Evolutionary conservation across 768 basidiomycete genomes (phyloP).

Genomic region (Mycena albidolilacea): DNA sequence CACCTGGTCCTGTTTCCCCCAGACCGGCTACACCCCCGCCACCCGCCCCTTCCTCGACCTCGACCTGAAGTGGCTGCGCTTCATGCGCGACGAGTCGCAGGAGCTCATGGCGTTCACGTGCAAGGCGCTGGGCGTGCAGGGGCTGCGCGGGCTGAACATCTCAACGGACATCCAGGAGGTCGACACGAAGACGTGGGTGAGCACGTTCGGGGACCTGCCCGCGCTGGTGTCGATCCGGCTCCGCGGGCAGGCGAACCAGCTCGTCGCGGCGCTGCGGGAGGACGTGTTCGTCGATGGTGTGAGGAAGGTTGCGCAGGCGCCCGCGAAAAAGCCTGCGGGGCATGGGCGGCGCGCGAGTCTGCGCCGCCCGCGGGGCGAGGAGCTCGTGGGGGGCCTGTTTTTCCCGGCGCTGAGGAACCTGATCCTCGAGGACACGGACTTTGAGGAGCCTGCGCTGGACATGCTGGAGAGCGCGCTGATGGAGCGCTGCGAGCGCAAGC

Average conservation of each 20-base stretch:
- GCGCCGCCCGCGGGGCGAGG: conserved; percentile 30
- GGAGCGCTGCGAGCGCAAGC: conserved; percentile 50
- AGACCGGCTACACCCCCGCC: conserved; percentile 25
- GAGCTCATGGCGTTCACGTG: conserved; percentile 42
- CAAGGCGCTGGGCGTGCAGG: conserved; percentile 43
- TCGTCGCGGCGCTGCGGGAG: conserved; percentile 47
- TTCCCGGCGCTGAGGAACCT: conserved; percentile 49
- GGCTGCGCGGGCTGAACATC: conserved; percentile 46
- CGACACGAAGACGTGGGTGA: conserved; percentile 42
- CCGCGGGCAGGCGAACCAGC: conserved; percentile 36
- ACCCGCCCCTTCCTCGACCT: conserved; percentile 39
- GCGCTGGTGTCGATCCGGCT: conserved; percentile 45
- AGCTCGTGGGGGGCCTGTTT: conserved; percentile 38
- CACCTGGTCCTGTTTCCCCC: conserved; percentile 30
- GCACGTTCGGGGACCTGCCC: conserved; percentile 47
- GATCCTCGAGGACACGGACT: conserved; percentile 43
- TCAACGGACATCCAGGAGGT: conserved; percentile 39
- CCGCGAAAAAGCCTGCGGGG: neutral
- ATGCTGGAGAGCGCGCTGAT: conserved; percentile 46
- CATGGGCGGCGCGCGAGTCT: conserved; percentile 33
- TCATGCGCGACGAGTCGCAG: conserved; percentile 24
- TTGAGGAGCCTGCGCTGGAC: conserved; percentile 37
- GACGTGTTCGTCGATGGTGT: conserved; percentile 34
- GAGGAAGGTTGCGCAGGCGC: conserved; percentile 29
- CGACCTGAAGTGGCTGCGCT: conserved; percentile 44